A percentile compares a stretch with the other conserved stretches of the same genome.
These are phyloP conservation scores for Diversispora epigaea DNA, from an alignment of 192 early-diverging fungal genomes.

Conservation along the genomic window DNA sequence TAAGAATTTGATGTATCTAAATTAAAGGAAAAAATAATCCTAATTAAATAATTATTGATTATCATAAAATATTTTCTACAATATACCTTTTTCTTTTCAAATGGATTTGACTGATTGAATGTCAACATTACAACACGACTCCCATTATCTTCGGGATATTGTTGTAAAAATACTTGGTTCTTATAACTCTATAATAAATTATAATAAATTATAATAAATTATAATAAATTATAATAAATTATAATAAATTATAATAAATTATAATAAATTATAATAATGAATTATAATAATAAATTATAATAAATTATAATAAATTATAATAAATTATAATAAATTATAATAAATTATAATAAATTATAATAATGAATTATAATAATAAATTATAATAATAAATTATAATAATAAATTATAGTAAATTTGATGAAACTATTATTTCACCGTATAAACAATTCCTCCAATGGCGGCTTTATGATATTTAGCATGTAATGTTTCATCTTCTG, in stretches of 20 bases:
- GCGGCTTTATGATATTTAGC: conserved; percentile 41
- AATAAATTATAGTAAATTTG: background rate
- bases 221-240: too few relatives aligned
- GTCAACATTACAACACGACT: conserved; percentile 38
- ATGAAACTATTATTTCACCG: conserved; percentile 3
- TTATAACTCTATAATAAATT: conserved; percentile 37
- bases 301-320: background rate
- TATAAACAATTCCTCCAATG: conserved; percentile 46
- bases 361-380: background rate
- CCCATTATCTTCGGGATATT: conserved; percentile 6
- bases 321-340: conserved; percentile 1
- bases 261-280: background rate
- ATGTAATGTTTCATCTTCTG: conserved; percentile 45
- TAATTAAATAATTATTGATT: background rate
- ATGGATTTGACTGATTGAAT: conserved; percentile 35
- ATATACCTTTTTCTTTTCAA: conserved; percentile 43
- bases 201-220: background rate
- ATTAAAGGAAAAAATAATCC: background rate
- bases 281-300: background rate
- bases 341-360: background rate
- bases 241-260: background rate
- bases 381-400: background rate
- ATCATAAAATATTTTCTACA: background rate
- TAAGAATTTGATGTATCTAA: conserved; percentile 41
- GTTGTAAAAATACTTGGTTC: conserved; percentile 40